Base-by-base conservation (phyloP, 352 stramenopile genomes). In the Halophytophthora batemanensis region DNA sequence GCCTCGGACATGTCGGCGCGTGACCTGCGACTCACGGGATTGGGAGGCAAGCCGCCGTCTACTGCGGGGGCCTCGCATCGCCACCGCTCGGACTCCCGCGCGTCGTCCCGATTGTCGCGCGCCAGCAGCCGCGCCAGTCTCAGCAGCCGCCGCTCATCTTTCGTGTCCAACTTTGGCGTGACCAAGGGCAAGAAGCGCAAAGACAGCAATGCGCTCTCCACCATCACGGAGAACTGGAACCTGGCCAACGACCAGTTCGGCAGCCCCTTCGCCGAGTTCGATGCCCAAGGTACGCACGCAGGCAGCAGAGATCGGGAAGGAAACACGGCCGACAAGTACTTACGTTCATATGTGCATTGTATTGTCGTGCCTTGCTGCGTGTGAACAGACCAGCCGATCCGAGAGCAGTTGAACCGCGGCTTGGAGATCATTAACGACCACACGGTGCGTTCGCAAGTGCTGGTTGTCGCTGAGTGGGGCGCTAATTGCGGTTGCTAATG, bases 211-310 rank as follows among this genome's bases (percentile, higher is more conserved):
- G 74, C 83, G 29, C 62, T 90, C 46, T 94, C 79, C 23, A 94
- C 79, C 6, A 94, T 92, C 46, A 92, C 82, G n/a, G 82, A 92
- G 71, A 82, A 89, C 61, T 92, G 82, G 82, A 90, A 92, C 52
- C 41, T 92, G 41, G 64, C 67, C 0, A 79, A 94, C 51, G 82
- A 92, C 40, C 70, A 89, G 58, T 87, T 90, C 50, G 80, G 76
- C 1, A 86, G 77, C 34, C 77, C 79, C 28, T 92, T 92, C 42
- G 53, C 79, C 0, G 79, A 91, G 8, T 90, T 91, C 62, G 79
- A 92, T 43, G 83, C 79, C 8, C 75, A 94, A 69, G 77, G 77
- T 88, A 46, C 47, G 61, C 31, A 10, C 36, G n/a, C 15, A 36
- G n/a, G 21, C 11, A 17, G 11, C 33, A 13, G 11, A 25, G 29